A percentile compares a stretch with the other conserved stretches of the same genome.
phyloP scores from a whole-genome alignment of 2,329 filamentous ascomycete species.

The Colletotrichum sp. region DNA sequence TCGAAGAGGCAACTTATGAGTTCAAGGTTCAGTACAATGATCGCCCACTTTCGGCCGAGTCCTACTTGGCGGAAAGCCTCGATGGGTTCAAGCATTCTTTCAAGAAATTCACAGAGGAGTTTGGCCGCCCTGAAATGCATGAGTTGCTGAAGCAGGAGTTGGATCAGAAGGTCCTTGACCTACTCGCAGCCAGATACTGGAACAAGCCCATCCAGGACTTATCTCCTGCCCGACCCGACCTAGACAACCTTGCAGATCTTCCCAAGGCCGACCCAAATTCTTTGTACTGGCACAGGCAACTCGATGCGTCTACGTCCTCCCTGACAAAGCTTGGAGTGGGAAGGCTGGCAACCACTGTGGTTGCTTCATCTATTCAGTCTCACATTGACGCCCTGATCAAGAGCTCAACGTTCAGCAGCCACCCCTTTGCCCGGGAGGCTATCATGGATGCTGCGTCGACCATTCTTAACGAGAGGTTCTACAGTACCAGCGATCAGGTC shows the following conservation, averaged over 20 bases:
- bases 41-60: conserved; percentile 90
- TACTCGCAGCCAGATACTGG: conserved; percentile 95
- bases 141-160: conserved; percentile 90
- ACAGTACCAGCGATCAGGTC: conserved; percentile 96
- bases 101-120: conserved; percentile 88
- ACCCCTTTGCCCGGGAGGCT: conserved; percentile 91
- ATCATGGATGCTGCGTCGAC: conserved; percentile 89
- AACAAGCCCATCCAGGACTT: conserved; percentile 93
- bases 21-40: conserved; percentile 99
- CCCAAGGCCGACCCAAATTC: conserved; percentile 86
- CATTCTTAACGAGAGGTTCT: conserved; percentile 93
- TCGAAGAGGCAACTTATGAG: conserved; percentile 96
- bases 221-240: conserved; percentile 67
- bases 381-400: conserved; percentile 81
- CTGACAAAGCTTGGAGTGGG: conserved; percentile 95
- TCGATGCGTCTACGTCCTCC: conserved; percentile 88
- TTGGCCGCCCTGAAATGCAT: conserved; percentile 88
- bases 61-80: conserved; percentile 92
- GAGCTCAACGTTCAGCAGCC: conserved; percentile 83
- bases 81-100: conserved; percentile 98
- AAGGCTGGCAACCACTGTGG: conserved; percentile 87
- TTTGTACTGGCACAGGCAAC: conserved; percentile 90
- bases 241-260: conserved; percentile 76
- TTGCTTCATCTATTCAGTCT: conserved; percentile 84
- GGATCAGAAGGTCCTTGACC: conserved; percentile 92